Conservation (phyloP, 345 rosid species). For the Mallotus nudiflorus region DNA sequence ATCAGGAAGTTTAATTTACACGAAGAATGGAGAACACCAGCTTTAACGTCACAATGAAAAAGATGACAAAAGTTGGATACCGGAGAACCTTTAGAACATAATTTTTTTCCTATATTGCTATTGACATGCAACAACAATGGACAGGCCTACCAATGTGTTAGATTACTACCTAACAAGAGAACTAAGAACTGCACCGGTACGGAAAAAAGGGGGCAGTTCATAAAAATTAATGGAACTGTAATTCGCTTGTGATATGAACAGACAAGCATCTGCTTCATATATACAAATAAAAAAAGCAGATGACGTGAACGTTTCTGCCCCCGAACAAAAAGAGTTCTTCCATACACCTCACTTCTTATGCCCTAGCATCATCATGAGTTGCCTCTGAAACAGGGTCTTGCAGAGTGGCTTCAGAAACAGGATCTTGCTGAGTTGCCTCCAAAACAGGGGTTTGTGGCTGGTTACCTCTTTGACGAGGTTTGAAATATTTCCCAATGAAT, state of each 20-base stretch:
- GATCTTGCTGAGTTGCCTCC: conserved; percentile 4
- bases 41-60: background rate
- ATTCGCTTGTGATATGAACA: background rate
- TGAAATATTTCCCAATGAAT: conserved; percentile 67
- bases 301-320: background rate
- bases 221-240: background rate
- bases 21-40: background rate
- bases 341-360: background rate
- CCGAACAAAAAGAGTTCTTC: background rate
- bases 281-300: conserved; percentile 38
- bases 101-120: conserved; percentile 2
- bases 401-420: background rate
- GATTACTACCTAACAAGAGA: conserved; percentile 5
- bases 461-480: conserved; percentile 37
- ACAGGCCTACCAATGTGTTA: conserved; percentile 5
- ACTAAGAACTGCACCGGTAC: conserved; percentile 12
- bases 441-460: conserved; percentile 42
- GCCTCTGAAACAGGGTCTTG: background rate
- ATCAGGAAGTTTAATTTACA: too few relatives aligned
- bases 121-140: background rate
- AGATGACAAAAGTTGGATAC: background rate
- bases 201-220: conserved; percentile 13
- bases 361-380: background rate
- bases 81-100: background rate
- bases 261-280: conserved; percentile 27